Percentiles rank a stretch among this genome's conserved stretches.
Evolutionary conservation across 2,329 filamentous ascomycete species (phyloP).

Genomic region (Cercospora nicotianae): DNA sequence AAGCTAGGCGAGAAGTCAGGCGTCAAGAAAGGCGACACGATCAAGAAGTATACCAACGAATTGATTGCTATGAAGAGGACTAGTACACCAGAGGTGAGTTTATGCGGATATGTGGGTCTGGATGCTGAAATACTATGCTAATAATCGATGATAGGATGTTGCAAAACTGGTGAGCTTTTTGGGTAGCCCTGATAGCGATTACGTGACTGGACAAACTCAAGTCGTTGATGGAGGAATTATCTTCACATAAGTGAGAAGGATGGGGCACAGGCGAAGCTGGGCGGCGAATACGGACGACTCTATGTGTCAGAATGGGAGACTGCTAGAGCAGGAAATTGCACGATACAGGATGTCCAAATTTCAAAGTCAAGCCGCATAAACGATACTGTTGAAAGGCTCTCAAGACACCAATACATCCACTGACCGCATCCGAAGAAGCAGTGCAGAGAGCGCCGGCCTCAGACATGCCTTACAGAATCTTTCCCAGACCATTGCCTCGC

Average conservation of each 20-base stretch:
- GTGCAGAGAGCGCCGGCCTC: background rate
- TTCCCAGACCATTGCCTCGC: background rate
- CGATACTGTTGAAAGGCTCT: no score
- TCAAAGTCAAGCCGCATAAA: no score
- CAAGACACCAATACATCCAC: no score
- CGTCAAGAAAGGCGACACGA: slow-evolving; percentile 46
- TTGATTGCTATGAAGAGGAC: slow-evolving; percentile 59
- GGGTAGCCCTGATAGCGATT: slow-evolving; percentile 60
- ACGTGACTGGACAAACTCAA: slow-evolving; percentile 66
- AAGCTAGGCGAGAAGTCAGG: slow-evolving; percentile 56
- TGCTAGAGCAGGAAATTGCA: no score
- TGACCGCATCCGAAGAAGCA: background rate
- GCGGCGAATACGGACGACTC: no score
- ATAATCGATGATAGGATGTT: slow-evolving; percentile 51
- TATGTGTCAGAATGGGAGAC: no score
- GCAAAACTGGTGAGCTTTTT: slow-evolving; percentile 63
- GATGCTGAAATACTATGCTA: background rate
- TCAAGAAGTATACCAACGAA: slow-evolving; percentile 56
- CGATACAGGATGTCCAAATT: no score
- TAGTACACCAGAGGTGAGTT: slow-evolving; percentile 53
- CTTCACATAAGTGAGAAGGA: slow-evolving; percentile 27
- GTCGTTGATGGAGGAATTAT: slow-evolving; percentile 49
- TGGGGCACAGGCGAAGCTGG: no score
- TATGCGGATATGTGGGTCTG: background rate
- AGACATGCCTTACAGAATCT: background rate